phyloP scores from a whole-genome alignment of 192 early-diverging fungal genomes.

The Linnemannia zychae region DNA sequence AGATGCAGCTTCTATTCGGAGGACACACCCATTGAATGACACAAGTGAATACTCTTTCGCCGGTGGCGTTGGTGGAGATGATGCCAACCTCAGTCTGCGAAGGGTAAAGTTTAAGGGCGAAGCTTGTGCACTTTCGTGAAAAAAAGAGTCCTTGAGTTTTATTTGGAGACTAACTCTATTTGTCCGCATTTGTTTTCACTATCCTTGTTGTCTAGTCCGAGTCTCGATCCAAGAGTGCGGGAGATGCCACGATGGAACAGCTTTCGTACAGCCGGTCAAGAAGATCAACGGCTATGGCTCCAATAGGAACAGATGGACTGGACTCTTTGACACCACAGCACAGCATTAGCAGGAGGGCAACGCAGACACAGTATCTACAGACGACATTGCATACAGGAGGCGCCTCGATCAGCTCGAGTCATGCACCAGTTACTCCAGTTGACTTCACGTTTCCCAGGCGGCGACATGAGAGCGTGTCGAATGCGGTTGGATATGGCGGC shows the following conservation, averaged over 20 bases:
- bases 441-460: slow-evolving; percentile 56
- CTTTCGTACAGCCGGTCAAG: slow-evolving; percentile 16
- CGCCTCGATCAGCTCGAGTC: slow-evolving; percentile 5
- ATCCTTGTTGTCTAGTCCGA: slow-evolving; percentile 8
- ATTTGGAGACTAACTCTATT: neutral
- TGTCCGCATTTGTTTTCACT: neutral
- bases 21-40: slow-evolving; percentile 8
- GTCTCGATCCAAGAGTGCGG: slow-evolving; percentile 25
- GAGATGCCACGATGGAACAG: slow-evolving; percentile 29
- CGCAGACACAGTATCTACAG: slow-evolving; percentile 8
- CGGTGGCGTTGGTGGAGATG: slow-evolving; percentile 16
- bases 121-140: neutral
- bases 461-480: slow-evolving; percentile 51
- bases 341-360: slow-evolving; percentile 16
- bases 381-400: slow-evolving; percentile 1
- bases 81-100: slow-evolving; percentile 6
- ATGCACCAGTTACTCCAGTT: slow-evolving; percentile 43
- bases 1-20: slow-evolving; percentile 19
- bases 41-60: slow-evolving; percentile 16
- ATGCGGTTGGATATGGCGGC: slow-evolving; percentile 23
- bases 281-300: slow-evolving; percentile 1
- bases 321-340: neutral
- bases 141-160: neutral
- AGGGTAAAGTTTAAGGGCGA: slow-evolving; percentile 10
- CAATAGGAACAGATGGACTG: neutral